Evolutionary conservation across 2,329 filamentous ascomycete species (phyloP).

Genomic region (Beauveria sp.): DNA sequence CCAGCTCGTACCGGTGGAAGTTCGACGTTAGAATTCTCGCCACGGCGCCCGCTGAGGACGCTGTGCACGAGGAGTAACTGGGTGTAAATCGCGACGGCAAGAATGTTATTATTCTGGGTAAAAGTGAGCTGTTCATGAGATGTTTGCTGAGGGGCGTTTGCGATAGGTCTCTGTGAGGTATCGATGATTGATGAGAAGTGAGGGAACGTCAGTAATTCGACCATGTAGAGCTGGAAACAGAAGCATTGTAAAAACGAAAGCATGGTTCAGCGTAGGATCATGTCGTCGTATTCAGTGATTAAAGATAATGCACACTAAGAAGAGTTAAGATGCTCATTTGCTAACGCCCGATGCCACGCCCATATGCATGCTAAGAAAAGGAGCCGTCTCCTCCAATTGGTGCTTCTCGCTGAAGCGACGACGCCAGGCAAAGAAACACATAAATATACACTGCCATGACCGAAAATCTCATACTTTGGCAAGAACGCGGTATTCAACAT

Average conservation of each 20-base stretch:
- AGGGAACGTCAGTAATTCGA: no score
- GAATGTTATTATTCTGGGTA: conserved; percentile 8
- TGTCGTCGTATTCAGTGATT: conserved; percentile 2
- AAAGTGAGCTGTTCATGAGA: no score
- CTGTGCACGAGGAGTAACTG: conserved; percentile 3
- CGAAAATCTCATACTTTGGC: conserved; percentile 34
- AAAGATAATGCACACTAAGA: background rate
- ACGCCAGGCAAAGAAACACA: background rate
- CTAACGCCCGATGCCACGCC: background rate
- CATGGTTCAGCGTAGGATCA: background rate
- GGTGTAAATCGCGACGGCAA: conserved; percentile 12
- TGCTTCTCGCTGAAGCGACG: background rate
- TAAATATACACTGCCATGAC: background rate
- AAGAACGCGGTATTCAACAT: conserved; percentile 58
- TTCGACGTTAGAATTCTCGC: conserved; percentile 12
- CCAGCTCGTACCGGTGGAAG: conserved; percentile 7
- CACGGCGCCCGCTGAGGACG: conserved; percentile 10
- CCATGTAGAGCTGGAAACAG: background rate
- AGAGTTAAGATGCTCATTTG: background rate
- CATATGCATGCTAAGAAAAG: conserved; percentile 3
- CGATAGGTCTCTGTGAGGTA: background rate
- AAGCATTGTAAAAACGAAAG: no score
- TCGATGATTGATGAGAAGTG: no score
- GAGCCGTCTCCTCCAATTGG: background rate
- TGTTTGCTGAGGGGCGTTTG: background rate